A percentile compares a stretch with the other conserved stretches of the same genome.
These are phyloP conservation scores for Atkinsonella texensis DNA, from an alignment of 2,329 filamentous ascomycete genomes.

Conservation along the genomic window DNA sequence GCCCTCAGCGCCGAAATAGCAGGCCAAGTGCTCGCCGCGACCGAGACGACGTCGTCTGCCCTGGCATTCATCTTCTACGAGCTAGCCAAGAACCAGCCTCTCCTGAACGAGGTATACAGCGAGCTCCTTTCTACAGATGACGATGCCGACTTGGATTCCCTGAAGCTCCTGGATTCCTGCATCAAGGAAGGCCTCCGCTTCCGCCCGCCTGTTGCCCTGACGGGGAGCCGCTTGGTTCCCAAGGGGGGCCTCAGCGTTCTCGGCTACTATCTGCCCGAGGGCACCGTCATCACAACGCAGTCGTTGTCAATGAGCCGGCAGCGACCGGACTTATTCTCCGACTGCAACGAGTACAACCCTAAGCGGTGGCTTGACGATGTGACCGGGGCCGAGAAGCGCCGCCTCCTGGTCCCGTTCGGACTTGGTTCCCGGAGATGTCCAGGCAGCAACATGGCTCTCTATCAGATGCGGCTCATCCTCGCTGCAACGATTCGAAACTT, in stretches of 20 bases:
- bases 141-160: conserved; percentile 3
- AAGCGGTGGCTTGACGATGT: conserved; percentile 8
- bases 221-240: conserved; percentile 10
- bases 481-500: conserved; percentile 5
- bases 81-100: conserved; percentile 6
- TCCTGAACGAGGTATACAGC: conserved; percentile 7
- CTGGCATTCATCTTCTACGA: conserved; percentile 11
- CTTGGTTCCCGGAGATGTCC: conserved; percentile 9
- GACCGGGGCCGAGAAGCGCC: conserved; percentile 3
- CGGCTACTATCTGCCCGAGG: conserved; percentile 9
- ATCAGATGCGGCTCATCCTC: conserved; percentile 10
- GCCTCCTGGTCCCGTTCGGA: conserved; percentile 6
- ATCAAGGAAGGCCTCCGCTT: conserved; percentile 11
- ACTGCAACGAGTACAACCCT: conserved; percentile 10
- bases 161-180: conserved; percentile 9
- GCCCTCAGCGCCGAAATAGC: conserved; percentile 11
- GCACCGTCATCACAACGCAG: conserved; percentile 11
- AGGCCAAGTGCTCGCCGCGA: conserved; percentile 10
- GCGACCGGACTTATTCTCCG: conserved; percentile 10
- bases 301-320: conserved; percentile 11
- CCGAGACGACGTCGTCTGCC: conserved; percentile 11
- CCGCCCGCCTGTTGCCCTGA: conserved; percentile 10
- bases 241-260: conserved; percentile 8
- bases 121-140: conserved; percentile 3
- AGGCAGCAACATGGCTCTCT: conserved; percentile 9